phyloP scores from a whole-genome alignment of 2,329 filamentous ascomycete genomes.

The Colletotrichum magnum region DNA sequence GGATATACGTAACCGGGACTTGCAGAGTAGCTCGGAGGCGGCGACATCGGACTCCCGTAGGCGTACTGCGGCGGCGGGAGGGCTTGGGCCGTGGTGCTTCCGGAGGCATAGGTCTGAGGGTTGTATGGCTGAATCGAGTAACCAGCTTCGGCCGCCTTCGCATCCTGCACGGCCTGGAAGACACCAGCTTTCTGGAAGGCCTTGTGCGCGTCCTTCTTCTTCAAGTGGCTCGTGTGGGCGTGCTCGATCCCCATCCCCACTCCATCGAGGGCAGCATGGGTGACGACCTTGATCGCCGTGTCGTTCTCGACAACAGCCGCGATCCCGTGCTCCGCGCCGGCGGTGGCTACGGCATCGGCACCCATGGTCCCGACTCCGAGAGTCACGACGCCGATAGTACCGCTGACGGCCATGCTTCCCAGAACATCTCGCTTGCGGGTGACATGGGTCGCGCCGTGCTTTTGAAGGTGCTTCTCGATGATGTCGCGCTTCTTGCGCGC shows the following conservation, averaged over 20 bases:
- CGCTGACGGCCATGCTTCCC: constrained; percentile 55
- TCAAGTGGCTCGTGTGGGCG: constrained; percentile 50
- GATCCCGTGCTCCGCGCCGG: constrained; percentile 53
- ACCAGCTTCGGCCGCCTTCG: constrained; percentile 46
- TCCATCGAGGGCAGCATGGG: constrained; percentile 54
- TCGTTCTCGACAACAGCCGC: constrained; percentile 49
- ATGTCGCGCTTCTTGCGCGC: constrained; percentile 59
- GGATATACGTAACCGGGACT: constrained; percentile 1
- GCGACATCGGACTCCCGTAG: constrained; percentile 17
- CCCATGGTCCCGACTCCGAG: constrained; percentile 53
- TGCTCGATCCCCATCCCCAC: constrained; percentile 53
- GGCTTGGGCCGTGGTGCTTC: constrained; percentile 7
- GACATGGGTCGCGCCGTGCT: constrained; percentile 51
- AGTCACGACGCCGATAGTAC: constrained; percentile 53
- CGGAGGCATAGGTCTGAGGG: constrained; percentile 20
- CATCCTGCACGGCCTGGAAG: constrained; percentile 49
- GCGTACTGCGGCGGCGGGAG: constrained; percentile 5
- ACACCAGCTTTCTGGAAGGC: constrained; percentile 51
- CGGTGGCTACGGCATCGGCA: constrained; percentile 52
- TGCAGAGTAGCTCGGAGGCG: constrained; percentile 27
- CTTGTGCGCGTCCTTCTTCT: constrained; percentile 52
- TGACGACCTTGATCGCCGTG: constrained; percentile 51
- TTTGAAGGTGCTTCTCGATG: constrained; percentile 55
- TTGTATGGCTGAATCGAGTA: constrained; percentile 43
- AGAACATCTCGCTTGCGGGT: constrained; percentile 58